A percentile compares a stretch with the other conserved stretches of the same genome.
phyloP scores from a whole-genome alignment of 768 basidiomycete species.

The Mycena kentingensis region DNA sequence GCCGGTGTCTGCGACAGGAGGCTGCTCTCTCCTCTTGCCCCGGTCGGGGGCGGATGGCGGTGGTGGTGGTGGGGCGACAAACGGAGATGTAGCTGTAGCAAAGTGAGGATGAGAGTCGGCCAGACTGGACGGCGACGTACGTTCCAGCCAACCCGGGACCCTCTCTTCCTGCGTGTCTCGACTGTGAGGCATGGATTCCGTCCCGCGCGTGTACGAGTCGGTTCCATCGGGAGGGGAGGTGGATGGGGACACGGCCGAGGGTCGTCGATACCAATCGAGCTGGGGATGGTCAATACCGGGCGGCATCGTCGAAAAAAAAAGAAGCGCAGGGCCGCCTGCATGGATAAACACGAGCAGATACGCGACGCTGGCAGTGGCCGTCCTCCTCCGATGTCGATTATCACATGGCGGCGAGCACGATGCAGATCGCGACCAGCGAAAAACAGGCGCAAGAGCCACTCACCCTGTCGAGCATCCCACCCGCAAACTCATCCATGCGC shows the following conservation, averaged over 20 bases:
- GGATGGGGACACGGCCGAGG: slow-evolving; percentile 33
- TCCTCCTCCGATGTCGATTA: background rate
- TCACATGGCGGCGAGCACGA: background rate
- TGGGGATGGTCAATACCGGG: slow-evolving; percentile 22
- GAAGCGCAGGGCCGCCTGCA: background rate
- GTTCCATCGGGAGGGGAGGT: slow-evolving; percentile 16
- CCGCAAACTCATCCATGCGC: slow-evolving; percentile 85
- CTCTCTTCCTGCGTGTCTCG: slow-evolving; percentile 2
- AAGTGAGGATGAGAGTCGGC: background rate
- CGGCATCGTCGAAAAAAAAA: background rate
- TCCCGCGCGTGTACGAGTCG: slow-evolving; percentile 10
- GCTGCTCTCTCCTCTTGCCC: background rate
- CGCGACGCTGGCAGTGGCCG: too few relatives aligned
- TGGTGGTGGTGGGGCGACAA: slow-evolving; percentile 36
- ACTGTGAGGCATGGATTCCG: slow-evolving; percentile 15
- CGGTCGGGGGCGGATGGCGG: slow-evolving; percentile 12
- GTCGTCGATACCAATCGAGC: slow-evolving; percentile 54
- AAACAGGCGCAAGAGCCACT: slow-evolving; percentile 32
- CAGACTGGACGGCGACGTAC: slow-evolving; percentile 23
- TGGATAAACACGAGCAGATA: background rate
- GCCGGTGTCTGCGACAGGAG: slow-evolving; percentile 21
- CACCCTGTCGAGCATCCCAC: slow-evolving; percentile 83
- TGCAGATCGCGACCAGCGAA: background rate
- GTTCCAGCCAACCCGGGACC: slow-evolving; percentile 44
- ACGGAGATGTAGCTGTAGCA: slow-evolving; percentile 36